Evolutionary conservation across 345 rosid species (phyloP).

Genomic region (Moricandia arvensis): DNA sequence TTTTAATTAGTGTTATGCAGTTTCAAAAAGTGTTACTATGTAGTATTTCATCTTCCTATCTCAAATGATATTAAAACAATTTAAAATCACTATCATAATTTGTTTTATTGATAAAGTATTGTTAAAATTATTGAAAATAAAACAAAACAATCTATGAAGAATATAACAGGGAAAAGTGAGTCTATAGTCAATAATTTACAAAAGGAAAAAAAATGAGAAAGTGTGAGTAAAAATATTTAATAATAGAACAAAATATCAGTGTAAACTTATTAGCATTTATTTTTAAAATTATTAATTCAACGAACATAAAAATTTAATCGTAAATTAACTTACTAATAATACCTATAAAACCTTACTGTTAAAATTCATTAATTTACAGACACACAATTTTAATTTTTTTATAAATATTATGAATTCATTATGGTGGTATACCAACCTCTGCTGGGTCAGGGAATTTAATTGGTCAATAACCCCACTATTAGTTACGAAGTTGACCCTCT

Average conservation of each 20-base stretch:
- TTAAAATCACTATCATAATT: background rate
- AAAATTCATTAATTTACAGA: background rate
- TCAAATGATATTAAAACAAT: background rate
- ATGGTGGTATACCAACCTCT: background rate
- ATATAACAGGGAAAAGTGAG: background rate
- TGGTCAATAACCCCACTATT: slow-evolving; percentile 22
- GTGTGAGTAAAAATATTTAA: background rate
- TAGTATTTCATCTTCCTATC: background rate
- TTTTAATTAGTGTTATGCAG: background rate
- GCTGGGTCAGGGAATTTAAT: background rate
- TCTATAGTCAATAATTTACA: background rate
- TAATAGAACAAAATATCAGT: background rate
- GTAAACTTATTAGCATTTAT: background rate
- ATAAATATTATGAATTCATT: background rate
- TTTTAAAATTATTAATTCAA: background rate
- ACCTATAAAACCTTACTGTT: background rate
- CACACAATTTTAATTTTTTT: too few relatives aligned
- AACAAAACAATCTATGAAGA: too few relatives aligned
- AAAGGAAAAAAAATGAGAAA: background rate
- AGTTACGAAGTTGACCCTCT: slow-evolving; percentile 16
- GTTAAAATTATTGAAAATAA: too few relatives aligned
- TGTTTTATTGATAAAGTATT: too few relatives aligned
- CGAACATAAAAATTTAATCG: background rate
- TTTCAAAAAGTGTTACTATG: background rate
- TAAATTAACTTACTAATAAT: background rate